A percentile compares a stretch with the other conserved stretches of the same genome.
Evolutionary conservation across 768 basidiomycete genomes (phyloP).

Genomic region (Chalciporus sphaerocephalus): DNA sequence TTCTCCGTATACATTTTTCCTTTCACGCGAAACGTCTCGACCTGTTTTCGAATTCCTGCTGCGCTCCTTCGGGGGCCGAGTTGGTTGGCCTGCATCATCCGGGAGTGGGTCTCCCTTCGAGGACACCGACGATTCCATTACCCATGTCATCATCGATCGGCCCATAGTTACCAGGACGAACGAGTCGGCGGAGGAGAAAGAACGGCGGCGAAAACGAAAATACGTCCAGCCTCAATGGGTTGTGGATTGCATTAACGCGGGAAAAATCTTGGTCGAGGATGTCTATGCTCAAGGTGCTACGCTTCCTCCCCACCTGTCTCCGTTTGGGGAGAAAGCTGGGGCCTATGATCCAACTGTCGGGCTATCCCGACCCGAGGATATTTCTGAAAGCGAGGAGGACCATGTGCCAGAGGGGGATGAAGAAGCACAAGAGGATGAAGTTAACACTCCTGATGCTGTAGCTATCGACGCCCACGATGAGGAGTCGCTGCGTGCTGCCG

Average conservation of each 20-base stretch:
- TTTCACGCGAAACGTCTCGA: constrained; percentile 90
- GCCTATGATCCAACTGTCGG: constrained; percentile 66
- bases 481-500: constrained; percentile 75
- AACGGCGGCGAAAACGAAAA: constrained; percentile 64
- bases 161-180: constrained; percentile 51
- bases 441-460: constrained; percentile 27
- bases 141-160: constrained; percentile 93
- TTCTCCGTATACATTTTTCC: constrained; percentile 82
- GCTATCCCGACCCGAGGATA: constrained; percentile 27
- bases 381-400: constrained; percentile 27
- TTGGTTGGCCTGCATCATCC: constrained; percentile 83
- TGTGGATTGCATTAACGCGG: constrained; percentile 90
- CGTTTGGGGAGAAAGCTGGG: constrained; percentile 79
- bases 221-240: constrained; percentile 98
- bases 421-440: constrained; percentile 27
- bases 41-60: constrained; percentile 92
- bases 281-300: constrained; percentile 79
- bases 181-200: constrained; percentile 56
- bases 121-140: constrained; percentile 78
- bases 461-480: constrained; percentile 47
- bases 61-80: constrained; percentile 84
- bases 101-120: constrained; percentile 78
- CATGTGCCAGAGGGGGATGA: constrained; percentile 17
- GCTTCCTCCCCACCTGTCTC: constrained; percentile 92
- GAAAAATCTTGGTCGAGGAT: constrained; percentile 79